A percentile compares a stretch with the other conserved stretches of the same genome.
These are phyloP conservation scores for Hermanozyma aechmeae DNA, from an alignment of 805 yeast genomes.

Conservation along the genomic window DNA sequence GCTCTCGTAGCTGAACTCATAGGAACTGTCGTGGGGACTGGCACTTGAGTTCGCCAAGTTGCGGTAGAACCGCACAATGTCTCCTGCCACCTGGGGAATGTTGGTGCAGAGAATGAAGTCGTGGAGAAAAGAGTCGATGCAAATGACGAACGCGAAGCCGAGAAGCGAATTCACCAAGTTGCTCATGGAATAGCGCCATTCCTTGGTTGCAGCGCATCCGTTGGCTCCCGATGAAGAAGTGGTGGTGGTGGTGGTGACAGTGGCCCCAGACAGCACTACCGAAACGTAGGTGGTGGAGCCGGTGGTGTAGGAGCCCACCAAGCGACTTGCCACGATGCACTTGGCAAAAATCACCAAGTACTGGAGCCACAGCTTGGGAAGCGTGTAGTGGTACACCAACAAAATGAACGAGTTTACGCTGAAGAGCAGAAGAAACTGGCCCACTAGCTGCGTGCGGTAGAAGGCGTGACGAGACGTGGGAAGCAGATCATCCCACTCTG, in stretches of 20 bases:
- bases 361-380: conserved; percentile 11
- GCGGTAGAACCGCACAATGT: conserved; percentile 1
- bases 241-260: conserved; percentile 6
- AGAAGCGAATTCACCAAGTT: conserved; percentile 11
- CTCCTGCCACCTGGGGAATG: background rate
- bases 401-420: conserved; percentile 16
- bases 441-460: conserved; percentile 10
- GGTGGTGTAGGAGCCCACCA: conserved; percentile 18
- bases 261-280: conserved; percentile 6
- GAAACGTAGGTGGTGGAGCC: conserved; percentile 16
- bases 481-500: conserved; percentile 4
- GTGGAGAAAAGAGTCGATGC: conserved; percentile 11
- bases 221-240: conserved; percentile 1
- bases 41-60: background rate
- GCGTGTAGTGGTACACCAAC: conserved; percentile 12
- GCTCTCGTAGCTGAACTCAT: background rate
- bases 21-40: background rate
- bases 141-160: conserved; percentile 13
- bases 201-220: background rate
- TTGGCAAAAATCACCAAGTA: conserved; percentile 20
- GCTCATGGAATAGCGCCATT: conserved; percentile 3
- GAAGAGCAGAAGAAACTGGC: conserved; percentile 13
- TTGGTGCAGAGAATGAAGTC: conserved; percentile 3
- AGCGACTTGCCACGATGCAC: conserved; percentile 20
- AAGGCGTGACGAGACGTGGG: conserved; percentile 5